Percentiles rank a stretch among this genome's conserved stretches.
Conservation (phyloP, 2,329 filamentous ascomycete species). For the Eutypa lata region DNA sequence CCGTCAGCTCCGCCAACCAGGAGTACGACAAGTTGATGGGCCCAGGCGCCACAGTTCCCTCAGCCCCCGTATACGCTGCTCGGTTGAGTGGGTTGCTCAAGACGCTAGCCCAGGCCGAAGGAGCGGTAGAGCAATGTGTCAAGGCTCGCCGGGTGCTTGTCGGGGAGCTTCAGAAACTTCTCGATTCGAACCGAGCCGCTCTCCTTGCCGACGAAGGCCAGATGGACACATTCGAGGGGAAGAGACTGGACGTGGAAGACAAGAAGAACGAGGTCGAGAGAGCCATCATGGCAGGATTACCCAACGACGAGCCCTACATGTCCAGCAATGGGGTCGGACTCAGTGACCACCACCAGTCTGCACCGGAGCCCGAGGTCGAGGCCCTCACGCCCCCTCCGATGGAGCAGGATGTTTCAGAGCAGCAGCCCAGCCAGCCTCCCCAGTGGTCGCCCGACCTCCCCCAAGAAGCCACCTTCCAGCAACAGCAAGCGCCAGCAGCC, state of each 20-base stretch:
- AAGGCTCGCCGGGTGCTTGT: constrained; percentile 79
- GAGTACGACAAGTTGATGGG: constrained; percentile 85
- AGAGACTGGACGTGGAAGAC: constrained; percentile 69
- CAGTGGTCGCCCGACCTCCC: constrained; percentile 18
- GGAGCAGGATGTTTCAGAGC: constrained; percentile 17
- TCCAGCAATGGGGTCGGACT: constrained; percentile 39
- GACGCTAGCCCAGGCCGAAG: constrained; percentile 82
- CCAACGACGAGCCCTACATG: constrained; percentile 51
- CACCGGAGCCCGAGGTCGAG: constrained; percentile 70
- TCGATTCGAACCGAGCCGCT: constrained; percentile 69
- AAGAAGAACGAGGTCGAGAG: constrained; percentile 90
- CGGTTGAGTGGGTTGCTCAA: constrained; percentile 87
- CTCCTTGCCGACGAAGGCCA: constrained; percentile 68
- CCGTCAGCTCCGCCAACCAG: constrained; percentile 67
- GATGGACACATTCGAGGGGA: constrained; percentile 60
- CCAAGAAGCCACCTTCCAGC: constrained; percentile 19
- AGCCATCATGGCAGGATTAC: constrained; percentile 81
- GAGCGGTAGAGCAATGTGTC: constrained; percentile 83
- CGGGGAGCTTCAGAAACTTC: constrained; percentile 74
- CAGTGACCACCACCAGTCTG: constrained; percentile 42
- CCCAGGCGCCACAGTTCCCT: constrained; percentile 64
- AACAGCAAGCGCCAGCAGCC: constrained; percentile 12
- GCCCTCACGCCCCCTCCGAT: constrained; percentile 78
- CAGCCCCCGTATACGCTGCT: constrained; percentile 87
- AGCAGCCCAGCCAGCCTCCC: constrained; percentile 16